These are phyloP conservation scores for Mucor sp. DNA, from an alignment of 371 early-diverging fungal genomes.

Conservation along the genomic window DNA sequence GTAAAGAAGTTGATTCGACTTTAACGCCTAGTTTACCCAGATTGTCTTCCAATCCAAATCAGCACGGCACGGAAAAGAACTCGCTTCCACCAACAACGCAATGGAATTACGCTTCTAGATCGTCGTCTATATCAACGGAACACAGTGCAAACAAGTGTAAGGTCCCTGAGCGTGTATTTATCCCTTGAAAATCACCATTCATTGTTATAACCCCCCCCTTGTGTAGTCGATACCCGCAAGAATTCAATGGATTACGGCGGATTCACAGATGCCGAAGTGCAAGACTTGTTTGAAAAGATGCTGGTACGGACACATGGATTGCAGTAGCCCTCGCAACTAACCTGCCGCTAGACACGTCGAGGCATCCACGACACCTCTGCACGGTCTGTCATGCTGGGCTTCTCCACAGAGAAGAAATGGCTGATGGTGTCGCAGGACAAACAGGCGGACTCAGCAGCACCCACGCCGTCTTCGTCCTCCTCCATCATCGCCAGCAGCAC, in stretches of 20 bases:
- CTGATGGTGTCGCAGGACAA: slow-evolving; percentile 56
- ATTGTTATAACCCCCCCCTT: slow-evolving; percentile 1
- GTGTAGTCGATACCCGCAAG: slow-evolving; percentile 13
- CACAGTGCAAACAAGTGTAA: background rate
- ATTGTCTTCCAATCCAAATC: slow-evolving; percentile 3
- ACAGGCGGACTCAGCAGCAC: slow-evolving; percentile 33
- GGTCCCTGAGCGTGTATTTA: background rate
- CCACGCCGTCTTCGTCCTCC: slow-evolving; percentile 18
- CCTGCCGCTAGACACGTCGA: slow-evolving; percentile 36
- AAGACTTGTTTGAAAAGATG: slow-evolving; percentile 54
- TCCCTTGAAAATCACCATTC: background rate
- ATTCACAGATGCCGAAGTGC: slow-evolving; percentile 32
- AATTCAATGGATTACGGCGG: slow-evolving; percentile 18
- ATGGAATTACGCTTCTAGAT: slow-evolving; percentile 24
- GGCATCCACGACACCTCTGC: slow-evolving; percentile 47
- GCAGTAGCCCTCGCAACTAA: background rate
- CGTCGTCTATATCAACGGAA: slow-evolving; percentile 26
- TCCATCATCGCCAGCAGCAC: slow-evolving; percentile 11
- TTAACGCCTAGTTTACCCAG: slow-evolving; percentile 20
- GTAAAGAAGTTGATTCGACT: slow-evolving; percentile 19
- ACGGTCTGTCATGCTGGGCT: slow-evolving; percentile 42
- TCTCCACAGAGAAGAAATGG: slow-evolving; percentile 52
- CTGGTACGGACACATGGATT: slow-evolving; percentile 29
- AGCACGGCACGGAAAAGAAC: slow-evolving; percentile 10
- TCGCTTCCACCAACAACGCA: slow-evolving; percentile 18